Percentiles rank a stretch among this genome's conserved stretches.
phyloP scores from a whole-genome alignment of 495 filamentous ascomycete genomes.

The Clohesyomyces aquaticus region DNA sequence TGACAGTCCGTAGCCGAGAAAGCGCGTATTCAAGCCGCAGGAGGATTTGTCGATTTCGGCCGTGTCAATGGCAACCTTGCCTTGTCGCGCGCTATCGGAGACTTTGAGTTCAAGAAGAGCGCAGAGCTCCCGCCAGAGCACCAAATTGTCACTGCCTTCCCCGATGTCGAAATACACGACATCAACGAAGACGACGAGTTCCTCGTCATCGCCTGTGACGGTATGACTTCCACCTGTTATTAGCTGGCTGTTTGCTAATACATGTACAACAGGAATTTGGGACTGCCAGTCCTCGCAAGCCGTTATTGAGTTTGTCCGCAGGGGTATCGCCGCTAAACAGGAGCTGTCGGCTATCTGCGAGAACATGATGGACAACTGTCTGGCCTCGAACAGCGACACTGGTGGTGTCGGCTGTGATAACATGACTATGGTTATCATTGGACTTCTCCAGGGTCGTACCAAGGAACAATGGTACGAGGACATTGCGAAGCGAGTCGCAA shows the following conservation, averaged over 20 bases:
- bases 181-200: constrained; percentile 95
- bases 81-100: constrained; percentile 95
- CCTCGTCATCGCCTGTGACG: constrained; percentile 94
- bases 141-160: constrained; percentile 96
- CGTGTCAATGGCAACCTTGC: constrained; percentile 98
- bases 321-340: constrained; percentile 94
- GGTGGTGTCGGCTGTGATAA: constrained; percentile 98
- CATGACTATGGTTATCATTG: constrained; percentile 96
- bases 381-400: constrained; percentile 95
- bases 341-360: constrained; percentile 91
- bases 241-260: constrained; percentile 43
- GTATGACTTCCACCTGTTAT: constrained; percentile 56
- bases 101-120: constrained; percentile 99
- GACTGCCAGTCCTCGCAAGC: constrained; percentile 98
- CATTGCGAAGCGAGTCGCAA: constrained; percentile 90
- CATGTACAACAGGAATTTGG: constrained; percentile 80
- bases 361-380: constrained; percentile 99
- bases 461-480: constrained; percentile 98
- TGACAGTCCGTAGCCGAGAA: constrained; percentile 73
- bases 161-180: constrained; percentile 89
- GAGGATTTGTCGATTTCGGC: constrained; percentile 97
- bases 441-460: constrained; percentile 82
- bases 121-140: constrained; percentile 93
- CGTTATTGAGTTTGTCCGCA: constrained; percentile 93
- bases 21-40: constrained; percentile 90